Base-by-base conservation (phyloP, 2,329 filamentous ascomycete genomes). In the Aspergillus quadricinctus region DNA sequence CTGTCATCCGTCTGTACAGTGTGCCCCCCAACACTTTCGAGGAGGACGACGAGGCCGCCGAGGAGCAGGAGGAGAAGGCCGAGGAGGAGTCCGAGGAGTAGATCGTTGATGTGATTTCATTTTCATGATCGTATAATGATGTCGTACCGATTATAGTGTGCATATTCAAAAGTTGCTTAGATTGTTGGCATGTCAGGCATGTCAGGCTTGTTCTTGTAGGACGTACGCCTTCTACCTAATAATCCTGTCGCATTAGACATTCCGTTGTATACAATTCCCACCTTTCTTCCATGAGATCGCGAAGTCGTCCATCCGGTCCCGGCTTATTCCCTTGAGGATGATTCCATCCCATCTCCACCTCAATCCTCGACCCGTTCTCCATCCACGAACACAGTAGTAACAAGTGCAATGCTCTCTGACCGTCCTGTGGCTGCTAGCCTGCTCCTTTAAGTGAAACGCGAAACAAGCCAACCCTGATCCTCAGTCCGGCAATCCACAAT, bases 1-100 rank as follows among this genome's bases (percentile, higher is more conserved):
- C 89, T 57, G 90, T 97, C 62, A 85, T 99, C 63, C 87, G 94
- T 61, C 79, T 99, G 69, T 99, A 99, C 80, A 88, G 92, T 74
- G 90, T 99, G 7, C 94, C 94, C 1, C 78, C 84, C 52, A 86
- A 88, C 68, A 94, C 90, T 60, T 93, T 97, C 72, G 94, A 97
- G 68, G 93, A 97, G 67, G 88, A 84, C 3, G 91, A 95, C 52
- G 88, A 89, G 58, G 81, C 81, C 50, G 82, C 81, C 35, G 78
- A 78, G 37, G 82, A 80, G 53, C 81, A 80, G 52, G 80, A 83
- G 64, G 78, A 79, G 56, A 81, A 79, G 45, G 81, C 81, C 37
- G 81, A 80, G 57, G 83, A 83, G 65, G 80, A 81, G 43, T 14
- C 19, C 64, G 74, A 75, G 57, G 72, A 69, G 63, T 71, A 69